phyloP scores from a whole-genome alignment of 2,329 filamentous ascomycete species.

The Cladosporium velox region DNA sequence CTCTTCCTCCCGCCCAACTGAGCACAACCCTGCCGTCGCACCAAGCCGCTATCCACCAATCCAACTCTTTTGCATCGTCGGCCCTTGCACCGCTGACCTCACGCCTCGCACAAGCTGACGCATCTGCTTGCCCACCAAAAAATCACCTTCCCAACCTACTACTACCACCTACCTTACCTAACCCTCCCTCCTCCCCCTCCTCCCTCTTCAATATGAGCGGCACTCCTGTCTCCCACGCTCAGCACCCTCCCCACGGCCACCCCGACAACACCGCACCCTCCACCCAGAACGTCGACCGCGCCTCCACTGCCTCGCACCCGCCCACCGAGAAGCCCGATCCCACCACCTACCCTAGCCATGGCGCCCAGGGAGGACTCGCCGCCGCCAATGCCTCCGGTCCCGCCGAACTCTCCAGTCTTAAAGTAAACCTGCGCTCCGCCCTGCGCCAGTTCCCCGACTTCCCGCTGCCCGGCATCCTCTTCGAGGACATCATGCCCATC shows the following conservation, averaged over 20 bases:
- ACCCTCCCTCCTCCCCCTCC: background rate
- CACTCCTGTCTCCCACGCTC: constrained; percentile 21
- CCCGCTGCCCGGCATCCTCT: constrained; percentile 86
- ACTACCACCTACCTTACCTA: too few relatives aligned
- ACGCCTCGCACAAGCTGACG: constrained; percentile 16
- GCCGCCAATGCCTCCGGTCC: constrained; percentile 50
- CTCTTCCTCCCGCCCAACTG: background rate
- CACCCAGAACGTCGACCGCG: constrained; percentile 32
- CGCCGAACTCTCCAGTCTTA: constrained; percentile 61
- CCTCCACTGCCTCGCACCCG: constrained; percentile 37
- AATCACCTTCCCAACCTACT: background rate
- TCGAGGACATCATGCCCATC: constrained; percentile 97
- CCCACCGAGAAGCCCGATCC: constrained; percentile 37
- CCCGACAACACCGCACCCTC: constrained; percentile 32
- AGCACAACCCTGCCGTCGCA: constrained; percentile 7
- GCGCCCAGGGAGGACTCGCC: constrained; percentile 52
- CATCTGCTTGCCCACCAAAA: constrained; percentile 15
- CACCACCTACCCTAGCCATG: constrained; percentile 35
- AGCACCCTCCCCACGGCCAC: constrained; percentile 30
- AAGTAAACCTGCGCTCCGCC: constrained; percentile 66
- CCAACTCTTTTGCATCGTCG: background rate
- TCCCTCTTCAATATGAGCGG: constrained; percentile 15
- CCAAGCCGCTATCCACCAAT: constrained; percentile 8
- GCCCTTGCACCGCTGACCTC: constrained; percentile 17
- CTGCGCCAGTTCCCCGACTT: constrained; percentile 91